Conservation (phyloP, 140 eudicot genomes). For the Anethum foeniculum region DNA sequence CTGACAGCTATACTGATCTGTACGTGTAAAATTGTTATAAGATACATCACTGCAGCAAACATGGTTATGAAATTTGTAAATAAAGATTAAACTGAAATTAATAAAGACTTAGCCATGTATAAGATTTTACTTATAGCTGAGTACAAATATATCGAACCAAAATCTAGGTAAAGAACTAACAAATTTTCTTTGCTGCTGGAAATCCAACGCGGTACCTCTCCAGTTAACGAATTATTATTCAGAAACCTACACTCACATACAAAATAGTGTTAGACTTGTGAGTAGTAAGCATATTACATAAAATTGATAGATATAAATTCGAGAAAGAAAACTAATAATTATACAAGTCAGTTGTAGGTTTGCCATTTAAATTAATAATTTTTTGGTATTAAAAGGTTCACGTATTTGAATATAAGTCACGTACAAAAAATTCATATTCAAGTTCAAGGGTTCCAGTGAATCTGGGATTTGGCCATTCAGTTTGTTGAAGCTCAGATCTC, state of each 20-base stretch:
- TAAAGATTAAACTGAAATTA: not conserved
- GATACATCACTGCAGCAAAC: conserved; percentile 39
- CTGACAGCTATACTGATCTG: conserved; percentile 23
- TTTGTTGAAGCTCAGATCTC: conserved; percentile 44
- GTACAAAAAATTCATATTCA: conserved; percentile 16
- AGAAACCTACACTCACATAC: conserved; percentile 25
- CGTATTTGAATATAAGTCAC: conserved; percentile 2
- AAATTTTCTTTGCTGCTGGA: conserved; percentile 14
- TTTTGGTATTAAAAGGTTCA: not conserved
- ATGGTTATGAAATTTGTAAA: not conserved
- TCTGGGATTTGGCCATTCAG: conserved; percentile 31
- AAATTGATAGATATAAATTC: not conserved
- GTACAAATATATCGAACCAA: not conserved
- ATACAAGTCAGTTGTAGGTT: not conserved
- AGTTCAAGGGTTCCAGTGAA: not conserved
- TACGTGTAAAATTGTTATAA: conserved; percentile 34
- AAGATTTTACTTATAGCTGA: not conserved
- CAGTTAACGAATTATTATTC: conserved; percentile 31
- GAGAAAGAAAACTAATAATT: not conserved
- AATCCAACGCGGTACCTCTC: conserved; percentile 33
- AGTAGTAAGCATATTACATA: conserved; percentile 5
- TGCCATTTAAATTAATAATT: not conserved
- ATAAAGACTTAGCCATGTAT: not conserved
- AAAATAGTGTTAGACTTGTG: not conserved
- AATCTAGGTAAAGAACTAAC: conserved; percentile 19